Conservation (phyloP, 2,329 filamentous ascomycete species). For the Aspergillus eucalypticola region DNA sequence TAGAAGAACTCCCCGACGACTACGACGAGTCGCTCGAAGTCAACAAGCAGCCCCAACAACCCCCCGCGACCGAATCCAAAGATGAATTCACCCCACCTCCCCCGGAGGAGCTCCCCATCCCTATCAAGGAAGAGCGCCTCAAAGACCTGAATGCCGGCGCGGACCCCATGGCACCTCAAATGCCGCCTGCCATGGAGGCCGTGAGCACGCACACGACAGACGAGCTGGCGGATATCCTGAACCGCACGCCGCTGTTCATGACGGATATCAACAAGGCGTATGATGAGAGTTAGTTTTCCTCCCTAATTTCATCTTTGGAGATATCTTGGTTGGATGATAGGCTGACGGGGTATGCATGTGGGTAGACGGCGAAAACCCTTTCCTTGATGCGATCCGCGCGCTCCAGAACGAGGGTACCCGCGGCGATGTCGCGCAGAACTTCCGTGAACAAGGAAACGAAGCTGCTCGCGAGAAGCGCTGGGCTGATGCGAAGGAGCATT, state of each 20-base stretch:
- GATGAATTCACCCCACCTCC: conserved; percentile 13
- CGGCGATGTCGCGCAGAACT: conserved; percentile 76
- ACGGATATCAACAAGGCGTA: conserved; percentile 71
- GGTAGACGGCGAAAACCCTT: conserved; percentile 69
- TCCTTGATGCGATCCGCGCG: conserved; percentile 83
- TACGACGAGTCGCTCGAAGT: conserved; percentile 50
- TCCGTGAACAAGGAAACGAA: conserved; percentile 92
- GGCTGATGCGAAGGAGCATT: conserved; percentile 86
- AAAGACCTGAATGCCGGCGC: conserved; percentile 30
- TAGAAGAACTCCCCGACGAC: conserved; percentile 54
- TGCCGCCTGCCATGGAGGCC: conserved; percentile 62
- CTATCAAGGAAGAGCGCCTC: conserved; percentile 39
- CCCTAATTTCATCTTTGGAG: background rate
- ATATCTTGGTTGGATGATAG: background rate
- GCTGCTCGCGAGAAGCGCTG: conserved; percentile 72
- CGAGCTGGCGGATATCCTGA: conserved; percentile 65
- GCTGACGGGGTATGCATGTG: background rate
- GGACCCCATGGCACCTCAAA: conserved; percentile 41
- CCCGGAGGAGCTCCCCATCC: conserved; percentile 40
- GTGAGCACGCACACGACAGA: conserved; percentile 58
- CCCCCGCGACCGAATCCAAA: conserved; percentile 10
- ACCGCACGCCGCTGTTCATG: conserved; percentile 88
- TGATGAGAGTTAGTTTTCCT: conserved; percentile 48
- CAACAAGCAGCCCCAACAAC: conserved; percentile 32
- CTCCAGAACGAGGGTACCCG: conserved; percentile 91